phyloP scores from a whole-genome alignment of 352 stramenopile species.

The Salisapilia sapeloensis region DNA sequence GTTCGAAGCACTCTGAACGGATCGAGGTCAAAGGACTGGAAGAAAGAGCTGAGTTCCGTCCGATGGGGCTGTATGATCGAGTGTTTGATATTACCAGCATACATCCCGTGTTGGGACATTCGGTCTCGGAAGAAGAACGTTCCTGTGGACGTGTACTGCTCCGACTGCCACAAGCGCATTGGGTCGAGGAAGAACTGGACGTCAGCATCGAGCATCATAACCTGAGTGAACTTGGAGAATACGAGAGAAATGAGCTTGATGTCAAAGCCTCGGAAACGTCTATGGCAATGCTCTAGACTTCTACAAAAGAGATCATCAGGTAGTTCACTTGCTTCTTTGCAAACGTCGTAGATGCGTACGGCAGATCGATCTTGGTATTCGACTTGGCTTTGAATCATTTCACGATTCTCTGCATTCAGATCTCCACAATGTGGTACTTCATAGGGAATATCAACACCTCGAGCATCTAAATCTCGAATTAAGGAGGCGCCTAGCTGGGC shows the following conservation, averaged over 20 bases:
- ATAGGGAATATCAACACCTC: slow-evolving; percentile 35
- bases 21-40: not conserved
- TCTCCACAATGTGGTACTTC: slow-evolving; percentile 55
- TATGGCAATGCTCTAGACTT: slow-evolving; percentile 16
- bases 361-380: slow-evolving; percentile 7
- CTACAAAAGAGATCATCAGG: slow-evolving; percentile 33
- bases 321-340: slow-evolving; percentile 13
- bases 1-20: too few species aligned
- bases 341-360: slow-evolving; percentile 53
- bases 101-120: slow-evolving; percentile 10
- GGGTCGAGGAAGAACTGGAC: slow-evolving; percentile 43
- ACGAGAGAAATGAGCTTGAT: slow-evolving; percentile 50
- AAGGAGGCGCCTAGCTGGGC: slow-evolving; percentile 36
- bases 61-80: not conserved
- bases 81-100: not conserved
- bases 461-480: slow-evolving; percentile 33
- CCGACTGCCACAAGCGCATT: slow-evolving; percentile 25
- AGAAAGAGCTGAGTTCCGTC: not conserved
- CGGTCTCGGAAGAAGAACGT: slow-evolving; percentile 58
- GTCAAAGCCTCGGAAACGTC: slow-evolving; percentile 29
- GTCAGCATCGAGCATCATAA: slow-evolving; percentile 68
- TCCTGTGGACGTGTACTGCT: slow-evolving; percentile 28
- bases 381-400: too few species aligned
- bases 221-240: slow-evolving; percentile 43
- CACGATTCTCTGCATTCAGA: slow-evolving; percentile 18